phyloP scores from a whole-genome alignment of 495 filamentous ascomycete genomes.

The Lasiosphaeris hirsuta region DNA sequence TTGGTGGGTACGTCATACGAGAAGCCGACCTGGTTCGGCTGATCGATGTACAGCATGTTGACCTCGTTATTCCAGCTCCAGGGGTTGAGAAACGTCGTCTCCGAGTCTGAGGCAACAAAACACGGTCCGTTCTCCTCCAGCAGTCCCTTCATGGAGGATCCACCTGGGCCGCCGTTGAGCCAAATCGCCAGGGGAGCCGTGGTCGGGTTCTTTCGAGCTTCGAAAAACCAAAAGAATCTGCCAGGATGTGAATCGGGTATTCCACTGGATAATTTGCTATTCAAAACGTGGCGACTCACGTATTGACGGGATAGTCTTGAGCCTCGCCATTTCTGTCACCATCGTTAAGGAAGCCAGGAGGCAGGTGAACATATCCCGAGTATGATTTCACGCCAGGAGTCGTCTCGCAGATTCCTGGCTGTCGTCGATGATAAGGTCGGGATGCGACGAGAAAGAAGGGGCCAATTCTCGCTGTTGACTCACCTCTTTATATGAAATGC shows the following conservation, averaged over 20 bases:
- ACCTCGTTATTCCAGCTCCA: conserved; percentile 16
- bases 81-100: conserved; percentile 10
- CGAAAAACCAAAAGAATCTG: conserved; percentile 55
- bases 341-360: conserved; percentile 16
- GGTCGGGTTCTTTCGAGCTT: conserved; percentile 54
- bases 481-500: conserved; percentile 62
- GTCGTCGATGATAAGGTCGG: not conserved
- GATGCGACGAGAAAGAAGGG: not conserved
- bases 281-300: too few species aligned
- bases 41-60: conserved; percentile 24
- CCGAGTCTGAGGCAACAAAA: conserved; percentile 38
- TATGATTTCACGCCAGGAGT: conserved; percentile 53
- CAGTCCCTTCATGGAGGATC: conserved; percentile 59
- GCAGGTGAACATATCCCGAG: conserved; percentile 51
- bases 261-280: too few species aligned
- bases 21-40: conserved; percentile 48
- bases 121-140: conserved; percentile 67
- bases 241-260: too few species aligned
- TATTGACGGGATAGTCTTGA: conserved; percentile 20
- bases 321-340: not conserved
- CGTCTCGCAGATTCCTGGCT: conserved; percentile 49
- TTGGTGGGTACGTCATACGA: conserved; percentile 44
- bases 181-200: conserved; percentile 58
- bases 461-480: too few species aligned
- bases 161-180: conserved; percentile 59